These are phyloP conservation scores for Euphorbia celastroides DNA, from an alignment of 441 rosid genomes.

Conservation along the genomic window DNA sequence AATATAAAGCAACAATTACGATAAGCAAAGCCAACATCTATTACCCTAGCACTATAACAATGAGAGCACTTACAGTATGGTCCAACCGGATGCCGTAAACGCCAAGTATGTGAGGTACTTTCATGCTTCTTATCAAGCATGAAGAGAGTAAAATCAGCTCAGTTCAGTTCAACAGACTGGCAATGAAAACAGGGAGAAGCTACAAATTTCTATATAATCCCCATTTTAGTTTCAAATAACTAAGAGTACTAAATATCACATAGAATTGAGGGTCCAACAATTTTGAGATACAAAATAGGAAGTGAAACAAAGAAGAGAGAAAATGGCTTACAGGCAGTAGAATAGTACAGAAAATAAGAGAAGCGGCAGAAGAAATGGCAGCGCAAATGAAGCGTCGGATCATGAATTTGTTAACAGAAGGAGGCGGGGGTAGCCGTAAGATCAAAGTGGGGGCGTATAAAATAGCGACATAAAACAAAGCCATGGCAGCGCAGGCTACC, in stretches of 20 bases:
- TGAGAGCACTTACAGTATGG: constrained; percentile 47
- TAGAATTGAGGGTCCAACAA: not conserved
- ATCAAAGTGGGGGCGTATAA: constrained; percentile 72
- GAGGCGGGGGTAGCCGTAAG: constrained; percentile 68
- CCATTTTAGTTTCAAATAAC: no score
- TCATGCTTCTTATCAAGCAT: constrained; percentile 43
- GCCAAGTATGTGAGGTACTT: constrained; percentile 33
- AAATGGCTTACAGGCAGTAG: constrained; percentile 56
- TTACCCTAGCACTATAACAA: not conserved
- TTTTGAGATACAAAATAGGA: no score
- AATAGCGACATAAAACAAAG: constrained; percentile 55
- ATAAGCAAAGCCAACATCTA: constrained; percentile 8
- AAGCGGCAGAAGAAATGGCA: constrained; percentile 47
- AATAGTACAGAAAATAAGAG: constrained; percentile 41
- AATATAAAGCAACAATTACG: constrained; percentile 24
- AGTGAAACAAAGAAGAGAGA: not conserved
- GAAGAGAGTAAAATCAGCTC: no score
- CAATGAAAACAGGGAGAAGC: not conserved
- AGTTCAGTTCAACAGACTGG: not conserved
- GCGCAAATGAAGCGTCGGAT: constrained; percentile 80
- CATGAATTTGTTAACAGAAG: constrained; percentile 49
- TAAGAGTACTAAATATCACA: no score
- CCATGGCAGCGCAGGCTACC: constrained; percentile 47
- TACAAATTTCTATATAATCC: not conserved
- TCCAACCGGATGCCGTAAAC: constrained; percentile 67